Conservation (phyloP, 164 flowering plant genomes). For the Akebia trifoliata region DNA sequence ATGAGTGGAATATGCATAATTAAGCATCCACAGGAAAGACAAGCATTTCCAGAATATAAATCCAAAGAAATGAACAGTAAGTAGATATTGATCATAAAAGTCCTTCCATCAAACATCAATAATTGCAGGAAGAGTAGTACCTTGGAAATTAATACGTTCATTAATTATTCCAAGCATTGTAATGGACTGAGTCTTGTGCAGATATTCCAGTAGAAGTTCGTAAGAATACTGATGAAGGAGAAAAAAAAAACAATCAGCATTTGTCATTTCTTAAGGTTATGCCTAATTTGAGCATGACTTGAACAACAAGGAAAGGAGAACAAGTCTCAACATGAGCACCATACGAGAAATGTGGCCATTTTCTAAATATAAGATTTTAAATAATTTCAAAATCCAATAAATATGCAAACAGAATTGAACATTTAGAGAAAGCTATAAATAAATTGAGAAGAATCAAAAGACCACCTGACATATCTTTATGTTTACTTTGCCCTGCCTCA, state of each 20-base stretch:
- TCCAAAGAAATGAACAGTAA: neutral
- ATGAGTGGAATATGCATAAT: slow-evolving; percentile 4
- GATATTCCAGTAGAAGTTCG: slow-evolving; percentile 82
- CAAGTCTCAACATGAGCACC: neutral
- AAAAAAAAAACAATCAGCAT: slow-evolving; percentile 7
- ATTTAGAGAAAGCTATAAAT: neutral
- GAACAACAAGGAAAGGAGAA: no score
- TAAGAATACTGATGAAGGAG: slow-evolving; percentile 63
- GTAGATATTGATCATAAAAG: neutral
- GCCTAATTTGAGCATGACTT: no score
- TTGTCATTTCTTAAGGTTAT: neutral
- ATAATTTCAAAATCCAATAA: neutral
- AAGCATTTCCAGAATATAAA: slow-evolving; percentile 4
- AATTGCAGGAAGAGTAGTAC: slow-evolving; percentile 21
- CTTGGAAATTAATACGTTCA: slow-evolving; percentile 89
- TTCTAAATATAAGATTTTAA: neutral
- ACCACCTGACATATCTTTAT: slow-evolving; percentile 87
- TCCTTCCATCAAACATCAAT: neutral
- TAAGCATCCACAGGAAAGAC: neutral
- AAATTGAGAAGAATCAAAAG: neutral
- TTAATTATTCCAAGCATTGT: slow-evolving; percentile 87
- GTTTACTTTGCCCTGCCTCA: slow-evolving; percentile 82
- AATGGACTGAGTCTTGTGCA: slow-evolving; percentile 75
- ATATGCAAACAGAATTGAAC: neutral
- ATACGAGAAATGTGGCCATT: neutral